Evolutionary conservation across 1,139 yeast genomes (phyloP), one percentile per base, ranked within the genome.

Genomic region (Pneumocystis oryctolagi): DNA sequence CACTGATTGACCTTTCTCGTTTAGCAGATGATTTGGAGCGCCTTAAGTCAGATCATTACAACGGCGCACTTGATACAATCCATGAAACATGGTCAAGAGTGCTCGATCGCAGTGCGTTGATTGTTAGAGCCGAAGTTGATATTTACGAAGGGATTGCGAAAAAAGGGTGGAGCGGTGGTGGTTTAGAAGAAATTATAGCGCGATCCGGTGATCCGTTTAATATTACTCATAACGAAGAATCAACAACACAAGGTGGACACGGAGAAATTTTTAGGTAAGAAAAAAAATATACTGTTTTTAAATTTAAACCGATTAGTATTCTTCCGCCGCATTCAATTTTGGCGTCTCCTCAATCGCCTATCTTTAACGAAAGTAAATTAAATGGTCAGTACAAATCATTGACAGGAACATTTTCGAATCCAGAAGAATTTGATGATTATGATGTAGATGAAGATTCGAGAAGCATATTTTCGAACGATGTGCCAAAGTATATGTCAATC

Each of bases 21-120:
- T 88, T 86, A 69, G 79, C 89, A 65, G 95, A 89, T 71, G 89
- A 85, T 61, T 83, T 89, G 66, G 95, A 88, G 71, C 74, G 81
- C 60, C 75, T 87, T 64, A 87, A 87, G 71, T 86, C 84, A 70
- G 89, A 84, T 64, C 87, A 86, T 71, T 86, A 85, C 71, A 78
- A 79, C 63, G 77, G 79, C 18, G 77, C 83, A n/a, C 81, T 78
- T 67, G 82, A 80, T 55, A 78, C 84, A 58, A 83, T 86, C 5
- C 84, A 84, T 69, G 77, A 80, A 2, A 79, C 87, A 62, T 83
- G 84, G 60, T 76, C 77, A 28, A 76, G 78, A 42, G 76, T 87
- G 9, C 74, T 87, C 58, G 72, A 75, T 12, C 77, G 79, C 65
- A 79, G 88, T 0, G 87, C 89, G 0, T 79, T 86, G 0, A 77